These are phyloP conservation scores for Phylloporus sp. DNA, from an alignment of 768 basidiomycete species.

Conservation along the genomic window DNA sequence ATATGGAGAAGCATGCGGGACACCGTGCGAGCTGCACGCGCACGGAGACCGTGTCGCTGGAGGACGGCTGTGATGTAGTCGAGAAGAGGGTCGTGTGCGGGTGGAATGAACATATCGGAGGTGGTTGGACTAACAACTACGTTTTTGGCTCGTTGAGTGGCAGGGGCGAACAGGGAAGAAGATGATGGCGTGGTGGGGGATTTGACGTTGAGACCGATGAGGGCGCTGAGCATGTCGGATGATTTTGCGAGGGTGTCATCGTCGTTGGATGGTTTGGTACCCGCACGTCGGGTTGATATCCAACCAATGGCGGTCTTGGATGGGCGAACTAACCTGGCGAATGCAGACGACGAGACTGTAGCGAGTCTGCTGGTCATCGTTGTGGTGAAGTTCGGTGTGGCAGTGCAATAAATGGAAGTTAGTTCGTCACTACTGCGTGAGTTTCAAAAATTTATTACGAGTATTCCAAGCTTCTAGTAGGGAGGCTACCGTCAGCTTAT, in stretches of 20 bases:
- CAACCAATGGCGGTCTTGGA: background rate
- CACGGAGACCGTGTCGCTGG: slow-evolving; percentile 61
- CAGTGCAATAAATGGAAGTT: too few species aligned
- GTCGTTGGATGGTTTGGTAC: slow-evolving; percentile 18
- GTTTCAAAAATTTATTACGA: too few species aligned
- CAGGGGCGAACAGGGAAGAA: background rate
- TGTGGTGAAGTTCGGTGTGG: too few species aligned
- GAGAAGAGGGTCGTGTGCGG: slow-evolving; percentile 72
- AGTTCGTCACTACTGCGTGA: too few species aligned
- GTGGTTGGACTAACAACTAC: too few species aligned
- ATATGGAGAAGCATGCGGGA: slow-evolving; percentile 65
- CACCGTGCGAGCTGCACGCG: slow-evolving; percentile 53
- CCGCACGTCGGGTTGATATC: slow-evolving; percentile 10
- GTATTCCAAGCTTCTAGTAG: too few species aligned
- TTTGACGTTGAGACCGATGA: slow-evolving; percentile 17
- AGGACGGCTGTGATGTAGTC: slow-evolving; percentile 60
- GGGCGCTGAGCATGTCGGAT: slow-evolving; percentile 20
- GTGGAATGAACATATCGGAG: slow-evolving; percentile 51
- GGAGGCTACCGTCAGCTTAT: too few species aligned
- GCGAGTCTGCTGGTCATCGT: too few species aligned
- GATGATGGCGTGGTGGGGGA: background rate
- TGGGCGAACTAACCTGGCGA: background rate
- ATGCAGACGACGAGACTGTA: background rate
- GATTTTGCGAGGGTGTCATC: slow-evolving; percentile 24
- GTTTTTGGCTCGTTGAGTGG: background rate